These are phyloP conservation scores for Puccinia triticina DNA, from an alignment of 1,284 basidiomycete genomes.

Conservation along the genomic window DNA sequence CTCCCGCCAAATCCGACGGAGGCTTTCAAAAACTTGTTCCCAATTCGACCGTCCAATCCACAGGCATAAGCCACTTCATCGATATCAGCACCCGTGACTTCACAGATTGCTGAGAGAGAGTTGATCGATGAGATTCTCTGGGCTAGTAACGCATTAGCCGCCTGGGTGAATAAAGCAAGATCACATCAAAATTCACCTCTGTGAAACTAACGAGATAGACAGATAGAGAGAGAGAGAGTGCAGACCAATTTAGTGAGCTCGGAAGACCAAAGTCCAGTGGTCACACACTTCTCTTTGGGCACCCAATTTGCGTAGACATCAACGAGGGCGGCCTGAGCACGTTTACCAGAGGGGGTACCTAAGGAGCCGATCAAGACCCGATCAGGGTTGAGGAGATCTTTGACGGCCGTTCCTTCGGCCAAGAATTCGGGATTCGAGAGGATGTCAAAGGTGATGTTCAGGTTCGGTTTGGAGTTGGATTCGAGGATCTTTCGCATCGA, in stretches of 20 bases:
- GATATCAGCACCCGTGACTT: constrained; percentile 98
- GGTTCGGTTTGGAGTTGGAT: constrained; percentile 88
- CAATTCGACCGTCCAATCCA: constrained; percentile 88
- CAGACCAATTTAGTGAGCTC: constrained; percentile 86
- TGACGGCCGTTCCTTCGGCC: constrained; percentile 94
- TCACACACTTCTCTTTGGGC: constrained; percentile 78
- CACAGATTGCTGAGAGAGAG: constrained; percentile 96
- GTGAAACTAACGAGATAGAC: background rate
- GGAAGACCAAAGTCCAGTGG: constrained; percentile 96
- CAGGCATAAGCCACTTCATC: constrained; percentile 96
- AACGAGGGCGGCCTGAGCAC: constrained; percentile 75
- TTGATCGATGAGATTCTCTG: constrained; percentile 95
- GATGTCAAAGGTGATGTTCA: constrained; percentile 80
- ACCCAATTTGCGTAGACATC: constrained; percentile 96
- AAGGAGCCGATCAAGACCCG: constrained; percentile 96
- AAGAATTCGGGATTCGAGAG: constrained; percentile 99
- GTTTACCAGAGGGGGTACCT: constrained; percentile 78
- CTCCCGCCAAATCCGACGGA: constrained; percentile 96
- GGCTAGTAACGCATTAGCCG: constrained; percentile 97
- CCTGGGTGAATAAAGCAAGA: constrained; percentile 60
- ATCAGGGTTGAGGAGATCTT: constrained; percentile 84
- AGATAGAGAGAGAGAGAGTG: background rate
- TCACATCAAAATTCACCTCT: background rate
- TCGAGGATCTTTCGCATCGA: constrained; percentile 99
- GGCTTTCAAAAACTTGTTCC: constrained; percentile 92